phyloP scores from a whole-genome alignment of 768 basidiomycete genomes.

The Russula griseocarnosa region DNA sequence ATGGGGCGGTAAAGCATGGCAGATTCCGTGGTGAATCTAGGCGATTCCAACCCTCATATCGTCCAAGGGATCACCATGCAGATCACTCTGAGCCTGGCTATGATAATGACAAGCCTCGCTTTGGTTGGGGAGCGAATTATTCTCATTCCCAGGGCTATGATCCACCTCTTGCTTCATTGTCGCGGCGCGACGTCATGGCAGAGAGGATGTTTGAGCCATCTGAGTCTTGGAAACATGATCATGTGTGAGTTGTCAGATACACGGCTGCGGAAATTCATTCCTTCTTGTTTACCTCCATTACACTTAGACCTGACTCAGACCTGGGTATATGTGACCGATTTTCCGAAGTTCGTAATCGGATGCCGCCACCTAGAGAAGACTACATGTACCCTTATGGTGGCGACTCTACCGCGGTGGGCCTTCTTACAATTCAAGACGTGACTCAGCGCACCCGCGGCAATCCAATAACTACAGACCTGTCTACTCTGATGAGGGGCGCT shows the following conservation, averaged over 20 bases:
- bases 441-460: conserved; percentile 36
- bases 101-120: conserved; percentile 15
- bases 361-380: conserved; percentile 29
- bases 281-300: conserved; percentile 19
- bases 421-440: conserved; percentile 40
- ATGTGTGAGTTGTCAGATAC: conserved; percentile 14
- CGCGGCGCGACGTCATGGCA: conserved; percentile 38
- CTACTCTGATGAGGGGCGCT: conserved; percentile 37
- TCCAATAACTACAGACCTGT: conserved; percentile 52
- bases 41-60: conserved; percentile 46
- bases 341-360: conserved; percentile 17
- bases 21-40: conserved; percentile 34
- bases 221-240: conserved; percentile 48
- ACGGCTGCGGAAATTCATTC: background rate
- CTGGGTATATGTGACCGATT: conserved; percentile 25
- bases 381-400: conserved; percentile 43
- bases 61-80: conserved; percentile 33
- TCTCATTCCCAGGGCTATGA: conserved; percentile 29
- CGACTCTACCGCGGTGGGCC: conserved; percentile 46
- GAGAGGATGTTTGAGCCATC: conserved; percentile 70
- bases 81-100: conserved; percentile 21
- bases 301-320: conserved; percentile 13
- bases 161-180: conserved; percentile 33
- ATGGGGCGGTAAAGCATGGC: conserved; percentile 43
- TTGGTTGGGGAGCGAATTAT: conserved; percentile 11